A percentile compares a stretch with the other conserved stretches of the same genome.
Evolutionary conservation across 805 yeast species (phyloP).

Genomic region (Candida awuae): DNA sequence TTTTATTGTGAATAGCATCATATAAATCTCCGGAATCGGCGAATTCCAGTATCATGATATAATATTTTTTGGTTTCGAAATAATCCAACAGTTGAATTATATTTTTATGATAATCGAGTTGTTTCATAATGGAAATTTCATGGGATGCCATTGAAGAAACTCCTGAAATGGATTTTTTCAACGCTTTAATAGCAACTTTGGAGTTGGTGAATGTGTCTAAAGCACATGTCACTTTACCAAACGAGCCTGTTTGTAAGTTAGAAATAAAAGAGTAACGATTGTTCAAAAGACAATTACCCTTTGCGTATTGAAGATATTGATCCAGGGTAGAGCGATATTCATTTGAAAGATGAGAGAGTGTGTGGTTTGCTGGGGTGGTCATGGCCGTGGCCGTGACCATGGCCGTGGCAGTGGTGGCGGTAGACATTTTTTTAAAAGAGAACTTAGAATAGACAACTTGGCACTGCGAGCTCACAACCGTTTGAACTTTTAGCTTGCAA

Average conservation of each 20-base stretch:
- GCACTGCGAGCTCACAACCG: too few species aligned
- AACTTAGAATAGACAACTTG: too few species aligned
- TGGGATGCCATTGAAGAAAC: conserved; percentile 41
- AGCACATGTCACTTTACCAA: conserved; percentile 54
- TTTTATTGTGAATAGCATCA: conserved; percentile 38
- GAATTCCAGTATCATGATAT: conserved; percentile 56
- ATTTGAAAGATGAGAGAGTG: conserved; percentile 8
- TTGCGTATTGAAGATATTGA: conserved; percentile 35
- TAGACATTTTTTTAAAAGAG: too few species aligned
- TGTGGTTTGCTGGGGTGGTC: background rate
- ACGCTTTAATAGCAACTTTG: conserved; percentile 48
- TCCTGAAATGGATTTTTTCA: conserved; percentile 38
- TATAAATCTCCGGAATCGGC: conserved; percentile 62
- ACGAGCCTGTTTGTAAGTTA: conserved; percentile 50
- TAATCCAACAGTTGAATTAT: conserved; percentile 51
- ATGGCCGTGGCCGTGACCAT: background rate
- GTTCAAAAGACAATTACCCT: conserved; percentile 28
- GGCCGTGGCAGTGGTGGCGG: too few species aligned
- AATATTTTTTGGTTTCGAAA: conserved; percentile 45
- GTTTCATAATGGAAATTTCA: conserved; percentile 40
- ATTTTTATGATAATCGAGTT: conserved; percentile 40
- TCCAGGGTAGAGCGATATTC: conserved; percentile 28
- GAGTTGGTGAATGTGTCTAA: conserved; percentile 26
- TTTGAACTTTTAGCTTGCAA: too few species aligned
- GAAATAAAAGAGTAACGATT: conserved; percentile 36